phyloP scores from a whole-genome alignment of 1,139 yeast species.

The Debaryomyces udenii region DNA sequence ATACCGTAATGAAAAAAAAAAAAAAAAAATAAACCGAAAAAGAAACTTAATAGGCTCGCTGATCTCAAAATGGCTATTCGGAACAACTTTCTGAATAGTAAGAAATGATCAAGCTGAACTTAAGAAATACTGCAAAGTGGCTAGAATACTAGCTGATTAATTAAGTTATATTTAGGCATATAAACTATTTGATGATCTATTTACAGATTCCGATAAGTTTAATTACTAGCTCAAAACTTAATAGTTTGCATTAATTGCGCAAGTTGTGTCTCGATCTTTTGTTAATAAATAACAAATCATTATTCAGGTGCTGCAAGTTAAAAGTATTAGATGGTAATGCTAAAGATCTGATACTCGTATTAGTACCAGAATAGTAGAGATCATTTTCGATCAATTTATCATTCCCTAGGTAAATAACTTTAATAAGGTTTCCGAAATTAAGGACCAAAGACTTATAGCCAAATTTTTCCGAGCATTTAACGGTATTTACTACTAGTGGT shows the following conservation, averaged over 20 bases:
- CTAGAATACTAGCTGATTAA: not conserved
- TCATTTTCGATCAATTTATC: slow-evolving; percentile 48
- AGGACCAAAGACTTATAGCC: slow-evolving; percentile 80
- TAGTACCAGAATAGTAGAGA: slow-evolving; percentile 39
- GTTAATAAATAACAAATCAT: slow-evolving; percentile 52
- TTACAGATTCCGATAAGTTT: too few species aligned
- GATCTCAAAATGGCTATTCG: slow-evolving; percentile 6
- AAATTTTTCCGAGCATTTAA: slow-evolving; percentile 55
- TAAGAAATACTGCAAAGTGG: too few species aligned
- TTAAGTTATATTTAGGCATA: too few species aligned
- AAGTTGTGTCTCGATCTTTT: slow-evolving; percentile 41
- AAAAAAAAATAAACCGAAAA: not conserved
- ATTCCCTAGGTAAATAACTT: slow-evolving; percentile 73
- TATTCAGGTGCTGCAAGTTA: slow-evolving; percentile 20
- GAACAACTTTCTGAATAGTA: not conserved
- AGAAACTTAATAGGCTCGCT: slow-evolving; percentile 4
- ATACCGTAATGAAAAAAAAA: not conserved
- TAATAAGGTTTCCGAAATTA: slow-evolving; percentile 71
- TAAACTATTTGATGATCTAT: too few species aligned
- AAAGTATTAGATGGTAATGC: slow-evolving; percentile 9
- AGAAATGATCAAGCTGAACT: too few species aligned
- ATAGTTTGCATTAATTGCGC: not conserved
- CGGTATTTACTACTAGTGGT: slow-evolving; percentile 40
- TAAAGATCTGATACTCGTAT: slow-evolving; percentile 27
- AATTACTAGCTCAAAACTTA: too few species aligned